Evolutionary conservation across 2,329 filamentous ascomycete species (phyloP).

Genomic region (Iodosphaeria phyllophila): DNA sequence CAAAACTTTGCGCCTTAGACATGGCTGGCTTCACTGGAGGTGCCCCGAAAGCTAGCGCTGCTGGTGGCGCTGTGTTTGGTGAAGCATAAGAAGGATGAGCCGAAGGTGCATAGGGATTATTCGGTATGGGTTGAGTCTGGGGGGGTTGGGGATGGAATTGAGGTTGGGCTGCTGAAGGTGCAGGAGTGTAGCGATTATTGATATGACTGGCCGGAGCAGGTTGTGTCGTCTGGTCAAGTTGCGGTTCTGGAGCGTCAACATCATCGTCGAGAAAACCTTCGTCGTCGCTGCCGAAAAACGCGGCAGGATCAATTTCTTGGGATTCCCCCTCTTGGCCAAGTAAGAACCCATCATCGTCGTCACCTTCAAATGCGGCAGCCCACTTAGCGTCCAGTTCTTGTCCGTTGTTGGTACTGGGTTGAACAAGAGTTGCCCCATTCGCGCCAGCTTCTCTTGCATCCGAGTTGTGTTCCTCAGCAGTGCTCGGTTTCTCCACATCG

Average conservation of each 20-base stretch:
- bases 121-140: too few species aligned
- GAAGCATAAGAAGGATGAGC: slow-evolving; percentile 11
- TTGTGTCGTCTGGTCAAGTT: slow-evolving; percentile 8
- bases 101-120: too few species aligned
- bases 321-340: slow-evolving; percentile 36
- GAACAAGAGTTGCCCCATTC: slow-evolving; percentile 2
- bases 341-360: slow-evolving; percentile 46
- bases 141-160: slow-evolving; percentile 14
- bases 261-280: slow-evolving; percentile 68
- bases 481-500: slow-evolving; percentile 9
- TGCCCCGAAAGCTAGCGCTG: slow-evolving; percentile 17
- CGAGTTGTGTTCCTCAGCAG: slow-evolving; percentile 6
- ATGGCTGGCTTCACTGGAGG: slow-evolving; percentile 22
- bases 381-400: slow-evolving; percentile 65
- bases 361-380: slow-evolving; percentile 63
- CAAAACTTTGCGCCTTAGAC: slow-evolving; percentile 62
- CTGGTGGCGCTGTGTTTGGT: slow-evolving; percentile 10
- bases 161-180: slow-evolving; percentile 8
- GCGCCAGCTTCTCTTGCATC: slow-evolving; percentile 1
- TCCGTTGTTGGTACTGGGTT: slow-evolving; percentile 12
- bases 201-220: slow-evolving; percentile 8
- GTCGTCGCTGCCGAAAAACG: slow-evolving; percentile 66
- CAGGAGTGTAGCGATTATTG: slow-evolving; percentile 18
- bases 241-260: slow-evolving; percentile 9
- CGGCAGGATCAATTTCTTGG: slow-evolving; percentile 38